Evolutionary conservation across 1,139 yeast species (phyloP).

Genomic region (Pichia sorboxylosa): DNA sequence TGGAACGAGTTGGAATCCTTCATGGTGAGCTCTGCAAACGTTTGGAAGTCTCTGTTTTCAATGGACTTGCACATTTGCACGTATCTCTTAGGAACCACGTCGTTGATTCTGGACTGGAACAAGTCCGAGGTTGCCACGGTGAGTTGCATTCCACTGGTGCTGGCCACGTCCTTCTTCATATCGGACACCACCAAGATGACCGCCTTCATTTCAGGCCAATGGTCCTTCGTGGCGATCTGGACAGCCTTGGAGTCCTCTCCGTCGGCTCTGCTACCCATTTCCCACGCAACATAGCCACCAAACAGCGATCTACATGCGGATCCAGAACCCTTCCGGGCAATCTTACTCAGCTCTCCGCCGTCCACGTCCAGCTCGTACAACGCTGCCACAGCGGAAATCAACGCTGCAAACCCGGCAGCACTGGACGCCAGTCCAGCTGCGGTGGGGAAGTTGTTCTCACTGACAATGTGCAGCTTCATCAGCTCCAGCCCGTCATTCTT

Average conservation of each 20-base stretch:
- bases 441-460: constrained; percentile 95
- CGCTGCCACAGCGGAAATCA: constrained; percentile 76
- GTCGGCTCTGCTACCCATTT: constrained; percentile 66
- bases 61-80: constrained; percentile 74
- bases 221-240: constrained; percentile 69
- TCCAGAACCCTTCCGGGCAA: constrained; percentile 97
- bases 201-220: constrained; percentile 92
- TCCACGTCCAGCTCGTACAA: constrained; percentile 73
- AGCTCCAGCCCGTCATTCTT: constrained; percentile 29
- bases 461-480: constrained; percentile 68
- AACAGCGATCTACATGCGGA: constrained; percentile 94
- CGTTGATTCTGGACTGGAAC: constrained; percentile 63
- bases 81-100: constrained; percentile 79
- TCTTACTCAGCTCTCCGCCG: constrained; percentile 73
- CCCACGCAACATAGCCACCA: constrained; percentile 99
- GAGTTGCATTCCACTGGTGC: constrained; percentile 92
- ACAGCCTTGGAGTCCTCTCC: constrained; percentile 92
- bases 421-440: constrained; percentile 98
- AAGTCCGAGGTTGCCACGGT: constrained; percentile 84
- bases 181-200: constrained; percentile 88
- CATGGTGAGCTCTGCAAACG: constrained; percentile 87
- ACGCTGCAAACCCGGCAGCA: constrained; percentile 97
- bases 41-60: constrained; percentile 53
- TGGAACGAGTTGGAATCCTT: constrained; percentile 94
- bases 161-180: constrained; percentile 86